Percentiles rank a stretch among this genome's conserved stretches.
These are phyloP conservation scores for Coemansia sp. DNA, from an alignment of 192 early-diverging fungal species.

Conservation along the genomic window DNA sequence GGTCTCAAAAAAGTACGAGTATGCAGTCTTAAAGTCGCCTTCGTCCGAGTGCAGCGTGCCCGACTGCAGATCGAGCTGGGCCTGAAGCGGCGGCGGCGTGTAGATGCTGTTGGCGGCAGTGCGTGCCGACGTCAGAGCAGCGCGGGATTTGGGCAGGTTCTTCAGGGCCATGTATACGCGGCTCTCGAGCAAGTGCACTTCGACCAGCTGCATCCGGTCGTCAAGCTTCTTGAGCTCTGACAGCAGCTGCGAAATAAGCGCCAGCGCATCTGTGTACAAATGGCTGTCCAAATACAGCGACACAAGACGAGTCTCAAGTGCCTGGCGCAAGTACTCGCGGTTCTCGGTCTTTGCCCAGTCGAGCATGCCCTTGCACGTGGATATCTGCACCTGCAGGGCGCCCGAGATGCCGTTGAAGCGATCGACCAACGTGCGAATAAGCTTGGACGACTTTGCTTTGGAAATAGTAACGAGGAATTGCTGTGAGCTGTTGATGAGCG, in stretches of 20 bases:
- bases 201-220: conserved; percentile 97
- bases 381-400: conserved; percentile 85
- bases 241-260: conserved; percentile 78
- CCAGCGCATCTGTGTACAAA: conserved; percentile 90
- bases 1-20: conserved; percentile 99
- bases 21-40: conserved; percentile 99
- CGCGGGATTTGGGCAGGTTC: conserved; percentile 92
- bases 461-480: conserved; percentile 78
- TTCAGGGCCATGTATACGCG: conserved; percentile 88
- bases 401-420: conserved; percentile 88
- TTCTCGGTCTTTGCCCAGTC: conserved; percentile 91
- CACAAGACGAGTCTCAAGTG: conserved; percentile 89
- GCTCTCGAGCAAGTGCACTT: conserved; percentile 95
- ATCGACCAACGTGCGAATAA: conserved; percentile 65
- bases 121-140: conserved; percentile 93
- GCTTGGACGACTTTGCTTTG: conserved; percentile 96
- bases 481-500: conserved; percentile 78
- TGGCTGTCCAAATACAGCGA: conserved; percentile 92
- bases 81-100: conserved; percentile 96
- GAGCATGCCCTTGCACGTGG: conserved; percentile 90
- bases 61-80: conserved; percentile 94
- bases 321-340: conserved; percentile 92
- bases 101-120: conserved; percentile 98
- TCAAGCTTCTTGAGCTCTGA: conserved; percentile 98
- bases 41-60: conserved; percentile 98